These are phyloP conservation scores for Mayamaea pseudoterrestris DNA, from an alignment of 108 stramenopile species.

Conservation along the genomic window DNA sequence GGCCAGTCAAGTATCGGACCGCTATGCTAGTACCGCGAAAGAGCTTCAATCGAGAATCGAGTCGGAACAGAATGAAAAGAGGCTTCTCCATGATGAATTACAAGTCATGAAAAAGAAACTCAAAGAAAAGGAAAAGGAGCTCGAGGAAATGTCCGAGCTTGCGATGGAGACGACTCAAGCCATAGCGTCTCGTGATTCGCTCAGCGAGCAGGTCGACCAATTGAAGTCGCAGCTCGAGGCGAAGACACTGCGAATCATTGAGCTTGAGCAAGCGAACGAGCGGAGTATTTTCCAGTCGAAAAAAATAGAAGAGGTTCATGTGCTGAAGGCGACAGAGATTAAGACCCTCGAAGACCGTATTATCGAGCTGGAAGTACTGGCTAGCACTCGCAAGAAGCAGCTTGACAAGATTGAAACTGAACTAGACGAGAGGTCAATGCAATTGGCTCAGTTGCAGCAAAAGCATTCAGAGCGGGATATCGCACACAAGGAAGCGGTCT, in stretches of 20 bases:
- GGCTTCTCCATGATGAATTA: conserved; percentile 11
- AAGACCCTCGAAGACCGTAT: too few species aligned
- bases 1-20: conserved; percentile 16
- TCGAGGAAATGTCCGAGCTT: conserved; percentile 12
- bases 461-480: conserved; percentile 68
- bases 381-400: too few species aligned
- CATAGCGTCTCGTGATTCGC: conserved; percentile 15
- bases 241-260: too few species aligned
- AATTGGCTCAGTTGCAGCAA: conserved; percentile 59
- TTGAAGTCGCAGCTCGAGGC: too few species aligned
- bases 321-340: too few species aligned
- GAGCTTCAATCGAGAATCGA: conserved; percentile 15
- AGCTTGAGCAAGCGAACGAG: too few species aligned
- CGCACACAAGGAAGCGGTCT: too few species aligned
- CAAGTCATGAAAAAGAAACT: conserved; percentile 21
- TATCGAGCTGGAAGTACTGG: too few species aligned
- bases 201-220: conserved; percentile 10
- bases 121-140: conserved; percentile 21
- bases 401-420: too few species aligned
- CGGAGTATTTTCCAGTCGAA: too few species aligned
- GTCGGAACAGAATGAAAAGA: conserved; percentile 7
- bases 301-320: too few species aligned
- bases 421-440: too few species aligned
- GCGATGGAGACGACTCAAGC: conserved; percentile 14
- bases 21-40: conserved; percentile 16